Evolutionary conservation across 345 rosid species (phyloP), one percentile per base, ranked within the genome.

Genomic region (Alliaria petiolata): DNA sequence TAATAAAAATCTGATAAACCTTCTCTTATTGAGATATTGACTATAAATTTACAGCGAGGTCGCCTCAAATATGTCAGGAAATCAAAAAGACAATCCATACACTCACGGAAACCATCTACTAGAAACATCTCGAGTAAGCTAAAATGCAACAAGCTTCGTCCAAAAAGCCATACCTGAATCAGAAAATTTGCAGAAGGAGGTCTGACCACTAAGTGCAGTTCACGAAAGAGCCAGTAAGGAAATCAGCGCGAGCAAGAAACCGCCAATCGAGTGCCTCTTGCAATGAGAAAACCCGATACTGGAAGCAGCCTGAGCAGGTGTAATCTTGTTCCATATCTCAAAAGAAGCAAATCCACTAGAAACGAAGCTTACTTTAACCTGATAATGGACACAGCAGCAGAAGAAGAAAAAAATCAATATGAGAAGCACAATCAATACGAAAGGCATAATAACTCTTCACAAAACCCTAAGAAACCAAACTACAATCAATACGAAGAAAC

Each of bases 231-330:
- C 85, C 87, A 84, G 83, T 74, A 62, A 87, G 87, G 66, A 85
- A 87, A 80, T 84, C 89, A 78, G 95, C 84, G 76, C 58, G 80
- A 55, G 77, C 73, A 50, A 85, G 81, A 80, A 89, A 84, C 83
- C 95, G 89, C 98, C 96, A 89, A 60, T 89, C 90, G 17, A 93
- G 96, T 76, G 82, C 89, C 87, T 89, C 91, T 85, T 84, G 92
- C 81, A 87, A 78, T 51, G 92, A 85, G 66, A 85, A 81, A 80
- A 64, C 81, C 59, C 81, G 84, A 81, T 56, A 82, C 77, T 58
- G 85, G 83, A 67, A 81, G 87, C 85, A 81, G 77, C 79, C 83
- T 79, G 92, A 81, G 86, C 81, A 76, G 74, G 82, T 71, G 76
- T 64, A 75, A 68, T 56, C 84, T 83, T 69, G 78, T 84, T 84